Evolutionary conservation across 1,139 yeast species (phyloP), one percentile per base, ranked within the genome.

Genomic region (Hyphopichia burtonii): DNA sequence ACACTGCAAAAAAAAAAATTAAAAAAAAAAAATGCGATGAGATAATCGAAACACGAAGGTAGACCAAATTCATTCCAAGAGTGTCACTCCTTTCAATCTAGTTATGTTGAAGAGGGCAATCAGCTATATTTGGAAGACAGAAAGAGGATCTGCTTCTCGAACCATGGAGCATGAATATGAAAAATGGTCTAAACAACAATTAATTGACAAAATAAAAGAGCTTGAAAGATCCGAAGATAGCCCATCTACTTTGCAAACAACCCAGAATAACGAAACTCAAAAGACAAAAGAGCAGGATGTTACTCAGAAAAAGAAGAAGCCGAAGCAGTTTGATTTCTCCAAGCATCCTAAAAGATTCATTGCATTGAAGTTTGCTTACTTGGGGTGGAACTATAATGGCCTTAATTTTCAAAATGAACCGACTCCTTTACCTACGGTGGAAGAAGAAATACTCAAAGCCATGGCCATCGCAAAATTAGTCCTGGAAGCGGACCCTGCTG

Each of bases 341-440:
- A 82, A 80, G 48, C 82, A 80, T 54, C 55, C 71, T n/a, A 80
- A 81, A 5, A 67, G 98, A 41, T 80, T 80, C 50, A 76, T 93
- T 17, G 98, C 96, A 0, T 59, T 93, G 30, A 71, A 79, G 49
- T 93, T 93, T 66, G 86, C 96, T 0, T 93, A 93, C 59, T 61
- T 88, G 32, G 97, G 99, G 14, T 90, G 96, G 96, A 80, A 86
- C 54, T 93, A 91, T 61, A 88, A 86, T 54, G 99, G 99, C 0
- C 70, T 93, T 27, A 96, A 96, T 1, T 71, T 78, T 40, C 99
- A 93, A 59, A 75, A 74, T 44, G 86, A 81, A 31, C 80, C 80
- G 1, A 85, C 94, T 0, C 88, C 85, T 1, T 68, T 88, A 14
- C 96, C 95, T 0, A 93, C 99, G 0, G 93, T 93, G 2, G 99